Evolutionary conservation across 2,329 filamentous ascomycete genomes (phyloP), one percentile per base, ranked within the genome.

Genomic region (Phyllosticta ampelicida): DNA sequence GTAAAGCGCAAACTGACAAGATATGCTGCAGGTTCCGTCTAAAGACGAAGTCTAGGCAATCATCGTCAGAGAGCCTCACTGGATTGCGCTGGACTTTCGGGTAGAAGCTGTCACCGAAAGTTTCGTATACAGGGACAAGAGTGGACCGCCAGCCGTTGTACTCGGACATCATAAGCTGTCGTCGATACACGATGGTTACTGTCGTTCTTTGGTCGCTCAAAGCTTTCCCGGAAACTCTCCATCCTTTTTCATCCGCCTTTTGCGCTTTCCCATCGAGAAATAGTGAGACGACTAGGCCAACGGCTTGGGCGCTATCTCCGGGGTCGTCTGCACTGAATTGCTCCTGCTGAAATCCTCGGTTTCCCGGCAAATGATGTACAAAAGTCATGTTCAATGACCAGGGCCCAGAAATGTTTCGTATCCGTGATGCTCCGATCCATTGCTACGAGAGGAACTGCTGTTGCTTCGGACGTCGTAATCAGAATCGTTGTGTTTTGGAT

Each of bases 1-100:
- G 58, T 23, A 63, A 54, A 21, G 53, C 53, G 29, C 61, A 63
- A 13, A 63, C 61, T 16, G 55, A 61, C 19, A 63, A 58, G 6
- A 63, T 58, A 18, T 63, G 61, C 28, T 61, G 56, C 1, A 63
- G 30, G 13, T 63, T 61, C 2, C 61, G 53, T 9, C 58, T 44
- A 5, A 60, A 11, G 3, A 50, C 21, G 26, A 60, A 63, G 19
- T 62, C 56, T 13, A 60, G 30, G 9, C 56, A 54, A 5, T 36
- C 16, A 23, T 49, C 10, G 3, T 44, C 36, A n/a, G 5, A 8
- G 6, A 44, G n/a, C n/a, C 16, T 44, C 6, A 16, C 13, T 16
- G 16, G 16, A 3, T n/a, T 16, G 13, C n/a, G 8, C 3, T 6
- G 13, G 8, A n/a, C 13, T n/a, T 44, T 16, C 4, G 36, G 36